Base-by-base conservation (phyloP, 768 basidiomycete species). In the Glaciozyma martinii region DNA sequence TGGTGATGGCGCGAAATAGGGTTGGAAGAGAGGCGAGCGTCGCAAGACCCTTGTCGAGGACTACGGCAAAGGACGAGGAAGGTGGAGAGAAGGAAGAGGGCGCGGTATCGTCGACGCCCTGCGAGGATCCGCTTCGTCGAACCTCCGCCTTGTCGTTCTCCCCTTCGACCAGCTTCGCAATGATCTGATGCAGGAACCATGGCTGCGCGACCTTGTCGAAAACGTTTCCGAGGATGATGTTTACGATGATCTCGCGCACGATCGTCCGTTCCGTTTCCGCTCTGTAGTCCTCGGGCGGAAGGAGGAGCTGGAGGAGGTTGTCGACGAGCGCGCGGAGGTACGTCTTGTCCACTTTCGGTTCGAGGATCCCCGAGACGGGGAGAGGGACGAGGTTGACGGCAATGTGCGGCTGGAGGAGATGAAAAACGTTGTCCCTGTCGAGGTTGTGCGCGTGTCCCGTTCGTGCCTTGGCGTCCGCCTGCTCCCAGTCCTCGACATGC, bases 251-350 rank as follows among this genome's bases (percentile, higher is more conserved):
- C 78, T 98, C 94, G 63, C 90, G 84, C 49, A 89, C 77, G 64
- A 97, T 87, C 66, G 82, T 80, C n/a, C 89, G 82, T 78, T 95
- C 89, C 1, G 84, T 76, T 57, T 88, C 85, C 23, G 90, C 83
- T 15, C 82, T 81, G 74, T 85, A 90, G 73, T 95, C 90, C 64
- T 89, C 84, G 3, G 80, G 77, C 0, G 90, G 88, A 19, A 97
- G 81, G 76, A 85, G 85, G 3, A 80, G 76, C 58, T 81, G 83
- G 70, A 98, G 80, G 42, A 95, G 77, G 50, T 84, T 82, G 73
- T 95, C 90, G 37, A 93, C 75, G 3, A 84, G 80, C 63, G 89
- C 86, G 50, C 90, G 84, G 63, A 90, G 80, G 74, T 93, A 94
- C 66, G 86, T 85, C 27, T 82, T 80, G 72, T 91, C 83, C 18